A percentile compares a stretch with the other conserved stretches of the same genome.
These are phyloP conservation scores for Nannizzia gypsea DNA, from an alignment of 2,329 filamentous ascomycete genomes.

Conservation along the genomic window DNA sequence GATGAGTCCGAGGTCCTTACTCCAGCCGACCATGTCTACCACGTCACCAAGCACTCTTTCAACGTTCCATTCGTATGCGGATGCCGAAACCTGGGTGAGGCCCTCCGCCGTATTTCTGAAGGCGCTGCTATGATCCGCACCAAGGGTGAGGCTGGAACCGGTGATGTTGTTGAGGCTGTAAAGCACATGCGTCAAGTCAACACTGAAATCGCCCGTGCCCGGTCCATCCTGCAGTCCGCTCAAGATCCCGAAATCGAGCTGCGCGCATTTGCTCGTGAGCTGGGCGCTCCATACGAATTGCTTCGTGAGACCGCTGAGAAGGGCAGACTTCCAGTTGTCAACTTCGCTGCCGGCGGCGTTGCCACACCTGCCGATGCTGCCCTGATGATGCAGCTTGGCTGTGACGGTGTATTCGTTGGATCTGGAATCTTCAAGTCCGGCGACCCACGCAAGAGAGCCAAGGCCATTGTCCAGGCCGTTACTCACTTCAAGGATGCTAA, in stretches of 20 bases:
- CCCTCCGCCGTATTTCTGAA: conserved; percentile 77
- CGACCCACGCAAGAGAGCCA: conserved; percentile 76
- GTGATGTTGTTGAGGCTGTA: conserved; percentile 92
- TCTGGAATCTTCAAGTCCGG: conserved; percentile 96
- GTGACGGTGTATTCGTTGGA: conserved; percentile 94
- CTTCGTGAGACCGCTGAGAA: conserved; percentile 78
- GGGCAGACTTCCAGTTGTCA: conserved; percentile 83
- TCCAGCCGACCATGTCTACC: conserved; percentile 77
- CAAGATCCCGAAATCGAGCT: conserved; percentile 55
- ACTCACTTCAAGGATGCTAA: conserved; percentile 81
- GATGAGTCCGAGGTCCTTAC: conserved; percentile 97
- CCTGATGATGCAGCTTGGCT: conserved; percentile 98
- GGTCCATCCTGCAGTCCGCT: conserved; percentile 37
- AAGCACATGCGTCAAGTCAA: conserved; percentile 90
- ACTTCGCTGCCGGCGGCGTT: conserved; percentile 97
- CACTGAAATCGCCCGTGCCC: conserved; percentile 63
- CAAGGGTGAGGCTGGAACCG: conserved; percentile 94
- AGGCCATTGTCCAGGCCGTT: conserved; percentile 86
- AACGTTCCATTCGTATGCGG: conserved; percentile 89
- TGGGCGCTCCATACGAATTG: conserved; percentile 65
- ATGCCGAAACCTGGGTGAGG: conserved; percentile 88
- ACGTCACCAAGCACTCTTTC: conserved; percentile 81
- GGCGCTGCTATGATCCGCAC: conserved; percentile 98
- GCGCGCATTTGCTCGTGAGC: conserved; percentile 65
- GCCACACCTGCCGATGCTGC: conserved; percentile 96